A percentile compares a stretch with the other conserved stretches of the same genome.
Evolutionary conservation across 495 filamentous ascomycete genomes (phyloP).

Genomic region (Penicillium cosmopolitanum): DNA sequence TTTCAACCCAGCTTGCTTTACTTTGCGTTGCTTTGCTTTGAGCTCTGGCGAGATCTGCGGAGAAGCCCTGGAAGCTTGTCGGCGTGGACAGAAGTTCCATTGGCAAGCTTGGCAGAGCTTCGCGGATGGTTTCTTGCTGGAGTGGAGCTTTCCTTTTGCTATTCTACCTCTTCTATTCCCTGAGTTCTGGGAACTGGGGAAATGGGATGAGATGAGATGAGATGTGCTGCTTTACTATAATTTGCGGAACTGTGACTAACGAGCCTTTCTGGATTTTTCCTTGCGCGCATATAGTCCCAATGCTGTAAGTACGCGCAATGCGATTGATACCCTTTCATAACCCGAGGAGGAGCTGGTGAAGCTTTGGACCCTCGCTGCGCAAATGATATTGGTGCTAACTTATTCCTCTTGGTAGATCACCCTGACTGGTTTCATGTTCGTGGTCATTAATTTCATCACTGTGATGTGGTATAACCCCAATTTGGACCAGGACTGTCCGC

Average conservation of each 20-base stretch:
- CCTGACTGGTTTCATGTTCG: constrained; percentile 86
- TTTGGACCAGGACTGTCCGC: constrained; percentile 88
- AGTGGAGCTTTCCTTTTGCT: background rate
- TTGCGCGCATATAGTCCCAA: constrained; percentile 53
- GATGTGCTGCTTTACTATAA: too few relatives aligned
- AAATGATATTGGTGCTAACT: background rate
- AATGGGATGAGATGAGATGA: background rate
- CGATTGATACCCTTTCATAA: too few relatives aligned
- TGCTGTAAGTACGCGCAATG: constrained; percentile 50
- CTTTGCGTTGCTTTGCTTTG: background rate
- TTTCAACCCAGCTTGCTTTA: constrained; percentile 16
- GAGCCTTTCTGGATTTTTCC: constrained; percentile 21
- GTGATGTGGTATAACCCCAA: constrained; percentile 96
- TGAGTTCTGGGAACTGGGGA: background rate
- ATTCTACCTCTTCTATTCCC: background rate
- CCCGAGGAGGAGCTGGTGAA: background rate
- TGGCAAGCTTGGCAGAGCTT: background rate
- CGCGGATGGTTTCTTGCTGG: background rate
- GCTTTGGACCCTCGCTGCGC: background rate
- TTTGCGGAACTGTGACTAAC: constrained; percentile 16
- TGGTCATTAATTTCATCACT: constrained; percentile 89
- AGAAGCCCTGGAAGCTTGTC: background rate
- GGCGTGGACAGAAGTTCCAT: background rate
- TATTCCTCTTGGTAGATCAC: constrained; percentile 66
- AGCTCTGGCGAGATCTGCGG: background rate